Conservation (phyloP, 139 green algal species). For the Yamagishiella unicocca region DNA sequence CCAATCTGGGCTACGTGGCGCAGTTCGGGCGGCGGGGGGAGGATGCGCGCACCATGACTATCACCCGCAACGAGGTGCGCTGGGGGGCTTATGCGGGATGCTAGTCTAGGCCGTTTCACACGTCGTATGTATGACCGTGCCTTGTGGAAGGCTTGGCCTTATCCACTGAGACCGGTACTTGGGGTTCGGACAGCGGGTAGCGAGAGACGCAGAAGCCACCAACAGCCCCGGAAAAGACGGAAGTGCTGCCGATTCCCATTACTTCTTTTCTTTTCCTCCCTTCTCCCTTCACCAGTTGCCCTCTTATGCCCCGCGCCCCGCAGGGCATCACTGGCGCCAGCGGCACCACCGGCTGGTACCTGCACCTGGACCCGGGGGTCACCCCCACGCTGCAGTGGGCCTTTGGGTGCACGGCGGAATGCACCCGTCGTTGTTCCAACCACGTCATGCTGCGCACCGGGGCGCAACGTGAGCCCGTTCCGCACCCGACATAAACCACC, state of each 20-base stretch:
- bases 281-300: no score
- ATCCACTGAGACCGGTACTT: no score
- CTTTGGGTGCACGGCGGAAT: no score
- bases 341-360: slow-evolving; percentile 69
- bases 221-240: no score
- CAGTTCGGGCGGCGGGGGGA: slow-evolving; percentile 62
- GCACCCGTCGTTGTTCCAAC: no score
- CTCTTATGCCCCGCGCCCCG: background rate
- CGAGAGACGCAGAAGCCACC: no score
- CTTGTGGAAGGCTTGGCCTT: no score
- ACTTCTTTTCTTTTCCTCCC: background rate
- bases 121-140: no score
- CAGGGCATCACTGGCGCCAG: slow-evolving; percentile 72
- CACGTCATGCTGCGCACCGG: no score
- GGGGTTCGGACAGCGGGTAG: no score
- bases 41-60: slow-evolving; percentile 51
- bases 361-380: slow-evolving; percentile 50
- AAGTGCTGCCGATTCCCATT: no score
- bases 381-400: slow-evolving; percentile 50
- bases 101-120: no score
- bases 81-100: background rate
- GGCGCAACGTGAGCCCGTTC: background rate
- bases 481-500: background rate
- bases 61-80: slow-evolving; percentile 70
- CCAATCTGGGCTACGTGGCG: slow-evolving; percentile 60